phyloP scores from a whole-genome alignment of 805 yeast species.

The Candida nanaspora region DNA sequence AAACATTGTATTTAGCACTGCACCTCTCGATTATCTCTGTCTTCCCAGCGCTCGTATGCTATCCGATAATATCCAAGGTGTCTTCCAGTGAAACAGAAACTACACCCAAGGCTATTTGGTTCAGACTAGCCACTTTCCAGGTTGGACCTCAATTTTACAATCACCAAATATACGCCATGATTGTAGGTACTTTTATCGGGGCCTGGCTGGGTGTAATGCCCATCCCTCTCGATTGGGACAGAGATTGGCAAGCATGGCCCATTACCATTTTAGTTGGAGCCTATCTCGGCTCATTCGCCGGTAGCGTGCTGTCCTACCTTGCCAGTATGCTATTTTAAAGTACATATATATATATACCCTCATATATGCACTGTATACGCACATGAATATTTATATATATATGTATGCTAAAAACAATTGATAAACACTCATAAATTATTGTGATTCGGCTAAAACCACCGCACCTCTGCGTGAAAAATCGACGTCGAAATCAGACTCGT shows the following conservation, averaged over 20 bases:
- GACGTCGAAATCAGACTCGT: too few species aligned
- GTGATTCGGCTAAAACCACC: too few species aligned
- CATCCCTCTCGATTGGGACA: slow-evolving; percentile 95
- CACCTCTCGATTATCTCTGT: slow-evolving; percentile 55
- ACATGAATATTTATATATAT: too few species aligned
- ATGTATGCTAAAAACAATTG: too few species aligned
- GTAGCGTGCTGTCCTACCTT: slow-evolving; percentile 25
- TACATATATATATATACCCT: too few species aligned
- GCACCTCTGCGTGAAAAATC: too few species aligned
- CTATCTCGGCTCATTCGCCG: slow-evolving; percentile 64
- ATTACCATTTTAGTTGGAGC: slow-evolving; percentile 77
- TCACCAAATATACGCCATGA: slow-evolving; percentile 29
- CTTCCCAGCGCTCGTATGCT: slow-evolving; percentile 56
- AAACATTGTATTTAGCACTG: slow-evolving; percentile 53
- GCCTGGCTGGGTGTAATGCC: slow-evolving; percentile 93
- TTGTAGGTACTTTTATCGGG: slow-evolving; percentile 47
- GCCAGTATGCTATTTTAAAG: neutral
- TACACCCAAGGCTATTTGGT: slow-evolving; percentile 16
- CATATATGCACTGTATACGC: too few species aligned
- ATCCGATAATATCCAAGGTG: slow-evolving; percentile 32
- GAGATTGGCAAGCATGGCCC: slow-evolving; percentile 97
- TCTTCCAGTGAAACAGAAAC: slow-evolving; percentile 15
- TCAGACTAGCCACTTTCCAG: slow-evolving; percentile 22
- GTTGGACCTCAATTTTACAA: slow-evolving; percentile 15
- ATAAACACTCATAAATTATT: too few species aligned